phyloP scores from a whole-genome alignment of 768 basidiomycete species.

The Leccinum incarnatum region DNA sequence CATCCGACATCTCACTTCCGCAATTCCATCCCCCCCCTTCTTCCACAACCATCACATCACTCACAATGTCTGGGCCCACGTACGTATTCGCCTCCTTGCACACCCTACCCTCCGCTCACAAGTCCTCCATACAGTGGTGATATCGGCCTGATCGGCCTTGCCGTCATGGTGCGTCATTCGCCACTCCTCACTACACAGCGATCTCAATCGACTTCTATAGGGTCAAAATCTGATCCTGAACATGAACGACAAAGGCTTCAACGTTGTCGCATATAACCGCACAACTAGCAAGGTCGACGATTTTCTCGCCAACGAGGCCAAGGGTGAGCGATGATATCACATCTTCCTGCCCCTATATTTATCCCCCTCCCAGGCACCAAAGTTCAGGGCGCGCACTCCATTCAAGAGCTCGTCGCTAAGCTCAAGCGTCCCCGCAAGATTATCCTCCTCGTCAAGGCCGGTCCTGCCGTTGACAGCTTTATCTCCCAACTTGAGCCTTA shows the following conservation, averaged over 20 bases:
- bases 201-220: slow-evolving; percentile 37
- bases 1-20: slow-evolving; percentile 25
- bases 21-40: slow-evolving; percentile 22
- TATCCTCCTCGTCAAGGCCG: slow-evolving; percentile 98
- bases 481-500: slow-evolving; percentile 85
- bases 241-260: slow-evolving; percentile 99
- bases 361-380: slow-evolving; percentile 70
- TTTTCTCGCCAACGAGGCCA: slow-evolving; percentile 96
- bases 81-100: slow-evolving; percentile 36
- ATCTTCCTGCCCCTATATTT: slow-evolving; percentile 19
- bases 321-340: slow-evolving; percentile 61
- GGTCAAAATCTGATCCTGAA: slow-evolving; percentile 97
- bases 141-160: slow-evolving; percentile 97
- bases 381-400: slow-evolving; percentile 89
- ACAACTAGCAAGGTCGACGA: slow-evolving; percentile 93
- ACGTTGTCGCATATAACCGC: slow-evolving; percentile 95
- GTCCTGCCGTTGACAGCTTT: slow-evolving; percentile 93
- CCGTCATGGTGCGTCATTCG: slow-evolving; percentile 80
- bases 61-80: slow-evolving; percentile 46
- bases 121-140: slow-evolving; percentile 63
- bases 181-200: slow-evolving; percentile 11
- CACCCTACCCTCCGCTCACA: slow-evolving; percentile 19
- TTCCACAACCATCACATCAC: slow-evolving; percentile 31
- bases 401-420: slow-evolving; percentile 87
- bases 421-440: slow-evolving; percentile 96